Evolutionary conservation across 2,329 filamentous ascomycete genomes (phyloP), one percentile per base, ranked within the genome.

Genomic region (Ambrosiella cleistominuta): DNA sequence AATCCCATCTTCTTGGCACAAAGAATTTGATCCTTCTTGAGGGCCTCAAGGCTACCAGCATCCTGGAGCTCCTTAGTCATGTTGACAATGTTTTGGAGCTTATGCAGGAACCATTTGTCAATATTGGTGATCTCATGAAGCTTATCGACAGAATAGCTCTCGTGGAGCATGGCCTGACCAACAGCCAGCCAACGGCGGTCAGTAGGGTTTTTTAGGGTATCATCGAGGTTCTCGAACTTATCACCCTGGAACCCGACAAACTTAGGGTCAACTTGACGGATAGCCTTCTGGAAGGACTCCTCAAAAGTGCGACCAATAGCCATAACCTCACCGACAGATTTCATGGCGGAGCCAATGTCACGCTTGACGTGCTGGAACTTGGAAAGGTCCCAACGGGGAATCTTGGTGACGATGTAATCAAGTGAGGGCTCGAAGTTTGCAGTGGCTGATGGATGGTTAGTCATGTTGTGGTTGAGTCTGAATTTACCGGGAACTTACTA

Each of bases 321-420:
- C 93, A 98, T 98, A 61, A 98, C 93, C 73, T 98, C 93, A 69
- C 93, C 93, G 60, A 98, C 90, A 27, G 90, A 96, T 76, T 97
- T 98, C 93, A 98, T 98, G 62, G 91, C 86, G 68, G 88, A 95
- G 65, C 93, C 93, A 68, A 98, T 97, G 68, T 95, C 87, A 62
- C 93, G 86, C 77, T 95, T 94, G 63, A 98, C 93, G 66, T 97
- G 91, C 74, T 97, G 91, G 78, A 98, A 98, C 76, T 98, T 98
- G 76, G 87, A 83, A 68, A 98, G 72, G 77, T 98, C 93, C 93
- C 93, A 98, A 67, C 93, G 83, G 65, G 93, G 93, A 65, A 98
- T 97, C 78, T 98, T 98, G 65, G 89, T 95, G 64, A 98, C 93
- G 63, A 98, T 88, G 70, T 98, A 98, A 68, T 98, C 93, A 63